Evolutionary conservation across 495 filamentous ascomycete genomes (phyloP).

Genomic region (Aspergillus biplanus): DNA sequence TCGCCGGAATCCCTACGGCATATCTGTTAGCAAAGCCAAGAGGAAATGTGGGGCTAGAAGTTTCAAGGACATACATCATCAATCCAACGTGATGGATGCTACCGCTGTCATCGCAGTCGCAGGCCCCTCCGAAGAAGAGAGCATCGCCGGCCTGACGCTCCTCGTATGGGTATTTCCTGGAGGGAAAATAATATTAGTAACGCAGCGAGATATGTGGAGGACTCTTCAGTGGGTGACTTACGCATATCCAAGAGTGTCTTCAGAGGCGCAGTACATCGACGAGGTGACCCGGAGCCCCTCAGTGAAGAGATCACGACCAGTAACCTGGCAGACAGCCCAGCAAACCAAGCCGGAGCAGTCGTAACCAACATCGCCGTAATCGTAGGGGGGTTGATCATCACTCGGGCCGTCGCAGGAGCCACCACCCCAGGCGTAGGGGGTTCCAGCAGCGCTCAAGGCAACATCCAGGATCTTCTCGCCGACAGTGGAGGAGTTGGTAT

Average conservation of each 20-base stretch:
- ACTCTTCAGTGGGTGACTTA: conserved; percentile 4
- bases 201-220: background rate
- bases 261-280: conserved; percentile 26
- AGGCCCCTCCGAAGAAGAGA: conserved; percentile 27
- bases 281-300: conserved; percentile 27
- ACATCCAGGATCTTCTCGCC: conserved; percentile 22
- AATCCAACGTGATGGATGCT: conserved; percentile 27
- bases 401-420: conserved; percentile 25
- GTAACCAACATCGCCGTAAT: conserved; percentile 28
- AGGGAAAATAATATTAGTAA: background rate
- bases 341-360: conserved; percentile 27
- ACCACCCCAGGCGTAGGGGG: conserved; percentile 28
- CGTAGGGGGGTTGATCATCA: conserved; percentile 25
- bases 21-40: background rate
- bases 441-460: conserved; percentile 21
- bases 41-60: background rate
- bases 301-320: conserved; percentile 26
- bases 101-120: conserved; percentile 19
- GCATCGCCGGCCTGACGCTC: conserved; percentile 25
- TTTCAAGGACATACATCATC: conserved; percentile 22
- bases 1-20: conserved; percentile 24
- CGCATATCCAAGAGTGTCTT: conserved; percentile 24
- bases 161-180: conserved; percentile 26
- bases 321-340: conserved; percentile 29
- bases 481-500: conserved; percentile 1